phyloP scores from a whole-genome alignment of 768 basidiomycete species.

The Boletus insuetus region DNA sequence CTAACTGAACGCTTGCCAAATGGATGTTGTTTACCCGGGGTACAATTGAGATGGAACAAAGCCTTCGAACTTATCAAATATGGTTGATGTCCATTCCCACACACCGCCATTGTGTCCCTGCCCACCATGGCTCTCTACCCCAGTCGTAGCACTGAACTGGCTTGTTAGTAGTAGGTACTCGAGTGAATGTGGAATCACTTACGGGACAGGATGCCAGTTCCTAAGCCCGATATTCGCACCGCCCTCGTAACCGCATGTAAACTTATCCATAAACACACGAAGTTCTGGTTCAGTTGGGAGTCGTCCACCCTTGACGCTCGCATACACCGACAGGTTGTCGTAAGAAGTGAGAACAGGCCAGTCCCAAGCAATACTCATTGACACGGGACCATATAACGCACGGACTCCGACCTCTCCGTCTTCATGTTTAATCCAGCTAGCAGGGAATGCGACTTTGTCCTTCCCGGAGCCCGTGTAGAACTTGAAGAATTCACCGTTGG shows the following conservation, averaged over 20 bases:
- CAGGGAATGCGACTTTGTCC: conserved; percentile 36
- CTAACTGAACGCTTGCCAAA: background rate
- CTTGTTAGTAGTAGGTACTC: background rate
- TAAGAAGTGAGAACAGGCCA: conserved; percentile 89
- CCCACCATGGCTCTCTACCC: conserved; percentile 46
- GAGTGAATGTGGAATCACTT: conserved; percentile 31
- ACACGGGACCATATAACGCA: conserved; percentile 83
- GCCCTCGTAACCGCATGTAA: conserved; percentile 70
- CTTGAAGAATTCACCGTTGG: conserved; percentile 80
- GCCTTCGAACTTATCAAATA: conserved; percentile 68
- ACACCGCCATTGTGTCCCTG: conserved; percentile 90
- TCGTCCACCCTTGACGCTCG: conserved; percentile 85
- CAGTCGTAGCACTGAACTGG: conserved; percentile 60
- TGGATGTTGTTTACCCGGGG: conserved; percentile 60
- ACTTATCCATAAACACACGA: conserved; percentile 71
- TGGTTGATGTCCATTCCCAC: conserved; percentile 97
- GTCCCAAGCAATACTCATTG: conserved; percentile 68
- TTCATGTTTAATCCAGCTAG: conserved; percentile 22
- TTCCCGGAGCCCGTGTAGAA: conserved; percentile 53
- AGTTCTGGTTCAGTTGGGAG: conserved; percentile 91
- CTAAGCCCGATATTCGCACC: conserved; percentile 84
- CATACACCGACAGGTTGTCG: conserved; percentile 75
- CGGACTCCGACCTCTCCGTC: conserved; percentile 52
- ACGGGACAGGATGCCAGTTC: conserved; percentile 95
- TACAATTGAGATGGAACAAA: conserved; percentile 76